Evolutionary conservation across 441 rosid species (phyloP), one percentile per base, ranked within the genome.

Genomic region (Aquilaria agallochum): DNA sequence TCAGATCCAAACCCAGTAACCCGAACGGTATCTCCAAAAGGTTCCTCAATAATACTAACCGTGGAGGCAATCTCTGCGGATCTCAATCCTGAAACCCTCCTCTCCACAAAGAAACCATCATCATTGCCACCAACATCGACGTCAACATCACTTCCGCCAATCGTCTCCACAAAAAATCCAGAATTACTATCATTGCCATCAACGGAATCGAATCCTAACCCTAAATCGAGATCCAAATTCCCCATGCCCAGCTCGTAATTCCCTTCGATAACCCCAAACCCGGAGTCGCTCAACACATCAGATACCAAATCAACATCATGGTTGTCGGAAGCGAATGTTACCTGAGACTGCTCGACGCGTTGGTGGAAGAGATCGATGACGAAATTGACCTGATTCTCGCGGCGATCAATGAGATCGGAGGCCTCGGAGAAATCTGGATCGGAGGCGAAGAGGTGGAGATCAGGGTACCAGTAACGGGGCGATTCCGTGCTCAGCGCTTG

Each of bases 321-420:
- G 0, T 15, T 11, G 20, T 31, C 42, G 3, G 12, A 13, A 40
- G 32, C 47, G 3, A 8, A 30, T 9, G 50, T 12, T 60, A 82
- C 75, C 78, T 77, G 82, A 65, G 87, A 83, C 64, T 81, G 90
- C 76, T 84, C 95, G 56, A 78, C 91, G 13, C 88, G 94, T 71
- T 88, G 88, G 36, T 82, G 93, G 55, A 80, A 77, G 68, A 78
- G 88, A 85, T 93, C 97, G 96, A 90, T 81, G 65, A 83, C 83
- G 74, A 78, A 88, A 66, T 76, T 69, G 62, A 82, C 89, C 73
- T 79, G 94, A 68, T 75, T 80, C 74, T 77, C 83, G 36, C 83
- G 77, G 62, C 55, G 67, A 27, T 60, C 79, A 57, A 68, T 50
- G 54, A 76, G 77, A 77, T 82, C 83, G 10, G 68, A 74, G 33